Evolutionary conservation across 2,329 filamentous ascomycete genomes (phyloP).

Genomic region (Botrytis fabae): DNA sequence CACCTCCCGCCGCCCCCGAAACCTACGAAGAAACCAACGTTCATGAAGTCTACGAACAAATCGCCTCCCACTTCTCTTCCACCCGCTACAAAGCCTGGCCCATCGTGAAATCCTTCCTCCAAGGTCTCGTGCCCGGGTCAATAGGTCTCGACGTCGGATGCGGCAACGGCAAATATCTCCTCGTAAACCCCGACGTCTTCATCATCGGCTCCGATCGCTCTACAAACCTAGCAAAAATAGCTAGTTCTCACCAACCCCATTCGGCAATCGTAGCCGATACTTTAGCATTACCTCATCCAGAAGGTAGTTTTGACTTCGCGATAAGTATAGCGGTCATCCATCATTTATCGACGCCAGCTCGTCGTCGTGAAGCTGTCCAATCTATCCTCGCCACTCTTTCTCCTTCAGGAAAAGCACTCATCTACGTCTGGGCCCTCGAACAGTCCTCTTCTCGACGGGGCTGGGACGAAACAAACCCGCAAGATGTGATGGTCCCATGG

Average conservation of each 20-base stretch:
- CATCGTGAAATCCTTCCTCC: slow-evolving; percentile 78
- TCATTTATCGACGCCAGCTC: slow-evolving; percentile 77
- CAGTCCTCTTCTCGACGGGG: slow-evolving; percentile 83
- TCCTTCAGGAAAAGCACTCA: slow-evolving; percentile 62
- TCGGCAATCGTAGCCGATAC: slow-evolving; percentile 78
- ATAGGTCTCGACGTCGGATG: slow-evolving; percentile 91
- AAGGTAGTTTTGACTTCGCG: slow-evolving; percentile 73
- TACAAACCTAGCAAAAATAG: slow-evolving; percentile 54
- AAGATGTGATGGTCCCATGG: slow-evolving; percentile 97
- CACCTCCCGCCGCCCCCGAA: slow-evolving; percentile 39
- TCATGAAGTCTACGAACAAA: slow-evolving; percentile 86
- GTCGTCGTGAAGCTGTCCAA: slow-evolving; percentile 64
- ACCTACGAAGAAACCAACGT: slow-evolving; percentile 84
- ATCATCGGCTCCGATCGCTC: slow-evolving; percentile 85
- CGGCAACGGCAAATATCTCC: slow-evolving; percentile 94
- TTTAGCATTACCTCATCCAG: slow-evolving; percentile 76
- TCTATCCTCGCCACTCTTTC: slow-evolving; percentile 3
- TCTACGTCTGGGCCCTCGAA: slow-evolving; percentile 96
- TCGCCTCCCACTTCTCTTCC: slow-evolving; percentile 80
- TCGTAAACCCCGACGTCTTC: slow-evolving; percentile 74
- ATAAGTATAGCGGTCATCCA: slow-evolving; percentile 95
- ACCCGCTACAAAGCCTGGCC: slow-evolving; percentile 89
- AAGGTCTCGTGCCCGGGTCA: slow-evolving; percentile 63
- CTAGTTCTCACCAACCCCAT: slow-evolving; percentile 53
- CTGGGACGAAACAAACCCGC: slow-evolving; percentile 79